phyloP scores from a whole-genome alignment of 805 yeast species.

The Nakazawaea peltata region DNA sequence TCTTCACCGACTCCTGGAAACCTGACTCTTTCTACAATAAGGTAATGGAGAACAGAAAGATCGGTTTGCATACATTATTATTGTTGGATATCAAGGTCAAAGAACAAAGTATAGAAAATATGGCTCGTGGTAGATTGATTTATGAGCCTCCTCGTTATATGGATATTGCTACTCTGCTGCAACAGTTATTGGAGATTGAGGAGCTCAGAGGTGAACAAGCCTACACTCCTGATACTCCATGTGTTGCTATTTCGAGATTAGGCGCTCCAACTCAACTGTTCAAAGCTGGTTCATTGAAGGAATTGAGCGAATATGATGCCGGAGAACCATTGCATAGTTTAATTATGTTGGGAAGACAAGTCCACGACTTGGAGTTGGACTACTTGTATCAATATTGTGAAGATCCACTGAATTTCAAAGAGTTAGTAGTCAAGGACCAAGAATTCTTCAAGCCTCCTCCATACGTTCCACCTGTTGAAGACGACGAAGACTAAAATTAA shows the following conservation, averaged over 20 bases:
- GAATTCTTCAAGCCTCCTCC: conserved; percentile 70
- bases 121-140: conserved; percentile 85
- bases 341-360: conserved; percentile 85
- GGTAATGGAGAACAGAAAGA: conserved; percentile 77
- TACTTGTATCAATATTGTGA: conserved; percentile 72
- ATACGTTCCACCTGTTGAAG: conserved; percentile 44
- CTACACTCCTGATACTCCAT: conserved; percentile 82
- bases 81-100: conserved; percentile 91
- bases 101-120: conserved; percentile 90
- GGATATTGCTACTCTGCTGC: conserved; percentile 85
- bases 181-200: conserved; percentile 83
- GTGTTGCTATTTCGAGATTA: conserved; percentile 85
- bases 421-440: conserved; percentile 47
- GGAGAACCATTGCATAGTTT: conserved; percentile 95
- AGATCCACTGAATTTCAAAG: conserved; percentile 41
- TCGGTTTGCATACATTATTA: conserved; percentile 87
- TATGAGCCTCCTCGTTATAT: conserved; percentile 97
- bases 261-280: conserved; percentile 82
- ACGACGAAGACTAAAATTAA: conserved; percentile 16
- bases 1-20: conserved; percentile 92
- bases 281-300: conserved; percentile 76
- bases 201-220: conserved; percentile 68
- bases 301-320: conserved; percentile 74
- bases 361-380: conserved; percentile 88
- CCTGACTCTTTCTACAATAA: conserved; percentile 94